phyloP scores from a whole-genome alignment of 1,139 yeast genomes.

The Tardiomyces blankii region DNA sequence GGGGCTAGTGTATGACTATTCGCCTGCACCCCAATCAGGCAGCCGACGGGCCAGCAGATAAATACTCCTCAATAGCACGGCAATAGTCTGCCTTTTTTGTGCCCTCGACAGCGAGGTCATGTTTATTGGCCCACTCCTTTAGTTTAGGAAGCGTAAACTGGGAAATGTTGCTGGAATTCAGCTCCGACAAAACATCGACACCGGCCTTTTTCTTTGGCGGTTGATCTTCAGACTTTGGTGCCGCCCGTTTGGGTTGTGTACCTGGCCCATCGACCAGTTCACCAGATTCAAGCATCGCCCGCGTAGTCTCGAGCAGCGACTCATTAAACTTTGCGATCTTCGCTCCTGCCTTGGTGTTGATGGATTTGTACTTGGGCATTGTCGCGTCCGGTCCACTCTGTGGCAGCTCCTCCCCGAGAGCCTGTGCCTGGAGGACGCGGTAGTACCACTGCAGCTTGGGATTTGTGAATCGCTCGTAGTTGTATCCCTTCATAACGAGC shows the following conservation, averaged over 20 bases:
- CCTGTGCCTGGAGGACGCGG: constrained; percentile 50
- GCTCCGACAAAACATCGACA: not conserved
- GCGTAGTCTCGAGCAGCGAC: not conserved
- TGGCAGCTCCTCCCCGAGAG: constrained; percentile 48
- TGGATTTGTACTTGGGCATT: constrained; percentile 25
- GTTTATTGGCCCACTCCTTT: not conserved
- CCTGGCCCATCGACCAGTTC: not conserved
- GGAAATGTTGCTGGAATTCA: not conserved
- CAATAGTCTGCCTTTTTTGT: not conserved
- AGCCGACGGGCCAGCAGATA: not conserved
- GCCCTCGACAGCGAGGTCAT: not conserved
- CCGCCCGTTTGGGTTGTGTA: not conserved
- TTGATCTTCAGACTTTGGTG: not conserved
- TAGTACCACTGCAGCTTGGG: constrained; percentile 63
- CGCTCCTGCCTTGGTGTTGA: constrained; percentile 12
- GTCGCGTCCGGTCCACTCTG: constrained; percentile 25
- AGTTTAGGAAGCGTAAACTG: not conserved
- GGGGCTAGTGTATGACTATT: too few relatives aligned
- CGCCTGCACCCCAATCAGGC: too few relatives aligned
- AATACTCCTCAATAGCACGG: not conserved
- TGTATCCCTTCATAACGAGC: constrained; percentile 38
- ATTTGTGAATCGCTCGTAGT: constrained; percentile 51
- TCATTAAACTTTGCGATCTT: not conserved
- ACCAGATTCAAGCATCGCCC: not conserved
- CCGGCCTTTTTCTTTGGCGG: not conserved